These are phyloP conservation scores for Grosmannia serpens DNA, from an alignment of 2,329 filamentous ascomycete species.

Conservation along the genomic window DNA sequence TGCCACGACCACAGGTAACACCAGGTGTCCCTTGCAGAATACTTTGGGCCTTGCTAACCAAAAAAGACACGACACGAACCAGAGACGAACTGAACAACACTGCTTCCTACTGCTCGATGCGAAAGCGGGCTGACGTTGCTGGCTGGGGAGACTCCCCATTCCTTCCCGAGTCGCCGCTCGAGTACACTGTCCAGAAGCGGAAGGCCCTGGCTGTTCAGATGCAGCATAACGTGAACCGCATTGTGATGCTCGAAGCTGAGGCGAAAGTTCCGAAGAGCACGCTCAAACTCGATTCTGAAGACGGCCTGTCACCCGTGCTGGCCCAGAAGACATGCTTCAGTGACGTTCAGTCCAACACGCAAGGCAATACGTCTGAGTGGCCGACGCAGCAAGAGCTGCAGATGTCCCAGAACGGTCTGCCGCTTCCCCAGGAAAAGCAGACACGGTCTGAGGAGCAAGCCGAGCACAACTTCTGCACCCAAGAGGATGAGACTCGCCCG, in stretches of 20 bases:
- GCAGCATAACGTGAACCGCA: background rate
- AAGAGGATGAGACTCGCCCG: background rate
- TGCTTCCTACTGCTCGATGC: background rate
- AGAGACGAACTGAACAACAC: background rate
- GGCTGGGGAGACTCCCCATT: conserved; percentile 1
- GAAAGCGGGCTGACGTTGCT: background rate
- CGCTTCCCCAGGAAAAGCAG: background rate
- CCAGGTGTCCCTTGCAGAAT: background rate
- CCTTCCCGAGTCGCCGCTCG: background rate
- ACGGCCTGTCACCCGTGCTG: background rate
- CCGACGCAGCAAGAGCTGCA: background rate
- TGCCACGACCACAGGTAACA: background rate
- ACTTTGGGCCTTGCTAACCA: background rate
- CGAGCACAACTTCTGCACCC: background rate
- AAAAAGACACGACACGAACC: background rate
- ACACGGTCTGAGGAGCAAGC: background rate
- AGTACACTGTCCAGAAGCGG: background rate
- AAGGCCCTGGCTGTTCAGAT: background rate
- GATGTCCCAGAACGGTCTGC: too few relatives aligned
- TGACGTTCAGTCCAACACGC: background rate
- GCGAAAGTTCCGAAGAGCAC: background rate
- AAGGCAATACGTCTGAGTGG: background rate
- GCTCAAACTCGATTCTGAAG: background rate
- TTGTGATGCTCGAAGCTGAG: background rate
- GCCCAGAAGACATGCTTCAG: background rate